Conservation (phyloP, 495 filamentous ascomycete species). For the Cetradonia linearis region DNA sequence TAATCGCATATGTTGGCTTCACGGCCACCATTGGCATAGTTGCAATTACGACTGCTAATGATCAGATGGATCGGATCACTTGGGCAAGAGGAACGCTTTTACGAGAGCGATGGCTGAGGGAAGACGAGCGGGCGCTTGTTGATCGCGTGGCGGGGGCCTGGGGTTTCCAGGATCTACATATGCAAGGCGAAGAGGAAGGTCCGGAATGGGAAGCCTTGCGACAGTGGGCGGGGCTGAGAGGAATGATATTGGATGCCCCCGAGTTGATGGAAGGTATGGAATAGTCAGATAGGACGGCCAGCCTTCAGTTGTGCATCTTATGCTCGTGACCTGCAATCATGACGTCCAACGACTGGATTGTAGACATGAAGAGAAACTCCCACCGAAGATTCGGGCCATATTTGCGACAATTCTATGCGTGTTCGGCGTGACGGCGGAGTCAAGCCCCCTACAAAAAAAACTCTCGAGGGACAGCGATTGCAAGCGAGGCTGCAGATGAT, state of each 20-base stretch:
- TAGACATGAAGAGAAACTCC: too few relatives aligned
- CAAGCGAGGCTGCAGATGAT: neutral
- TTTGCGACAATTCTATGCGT: neutral
- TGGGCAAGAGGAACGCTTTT: slow-evolving; percentile 76
- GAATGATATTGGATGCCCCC: slow-evolving; percentile 80
- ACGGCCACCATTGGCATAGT: slow-evolving; percentile 72
- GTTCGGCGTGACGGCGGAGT: neutral
- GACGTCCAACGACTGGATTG: neutral
- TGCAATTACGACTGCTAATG: slow-evolving; percentile 74
- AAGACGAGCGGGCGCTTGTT: slow-evolving; percentile 83
- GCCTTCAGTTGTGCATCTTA: neutral
- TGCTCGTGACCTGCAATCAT: too few relatives aligned
- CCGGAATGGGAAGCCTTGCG: slow-evolving; percentile 75
- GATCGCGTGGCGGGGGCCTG: slow-evolving; percentile 79
- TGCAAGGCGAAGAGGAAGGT: slow-evolving; percentile 82
- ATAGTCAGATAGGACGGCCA: slow-evolving; percentile 25
- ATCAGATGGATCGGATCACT: slow-evolving; percentile 86
- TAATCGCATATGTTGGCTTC: slow-evolving; percentile 68
- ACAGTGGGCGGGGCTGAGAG: slow-evolving; percentile 67
- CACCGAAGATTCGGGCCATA: neutral
- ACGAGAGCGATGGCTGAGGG: slow-evolving; percentile 76
- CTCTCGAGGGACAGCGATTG: neutral
- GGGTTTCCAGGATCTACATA: slow-evolving; percentile 74
- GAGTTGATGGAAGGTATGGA: slow-evolving; percentile 90
- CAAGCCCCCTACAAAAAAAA: neutral